Conservation (phyloP, 192 early-diverging fungal genomes). For the Backusella westeae region DNA sequence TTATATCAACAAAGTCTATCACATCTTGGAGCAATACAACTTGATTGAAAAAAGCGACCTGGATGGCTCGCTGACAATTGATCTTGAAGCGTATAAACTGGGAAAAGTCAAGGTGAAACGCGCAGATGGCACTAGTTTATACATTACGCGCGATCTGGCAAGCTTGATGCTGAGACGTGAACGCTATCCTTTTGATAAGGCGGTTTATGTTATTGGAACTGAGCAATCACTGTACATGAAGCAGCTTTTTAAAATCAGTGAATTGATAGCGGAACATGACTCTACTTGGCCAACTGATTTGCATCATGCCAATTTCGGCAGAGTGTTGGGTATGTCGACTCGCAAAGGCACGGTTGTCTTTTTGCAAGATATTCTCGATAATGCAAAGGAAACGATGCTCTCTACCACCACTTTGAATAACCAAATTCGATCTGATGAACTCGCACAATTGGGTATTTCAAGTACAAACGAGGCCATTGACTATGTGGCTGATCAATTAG, state of each 20-base stretch:
- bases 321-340: slow-evolving; percentile 91
- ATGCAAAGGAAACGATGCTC: slow-evolving; percentile 77
- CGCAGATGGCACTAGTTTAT: slow-evolving; percentile 84
- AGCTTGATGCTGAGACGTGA: slow-evolving; percentile 76
- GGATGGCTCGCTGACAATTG: slow-evolving; percentile 71
- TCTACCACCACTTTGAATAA: slow-evolving; percentile 56
- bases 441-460: neutral
- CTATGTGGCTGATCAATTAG: slow-evolving; percentile 76
- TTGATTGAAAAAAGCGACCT: slow-evolving; percentile 62
- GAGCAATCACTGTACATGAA: slow-evolving; percentile 85
- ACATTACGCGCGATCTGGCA: slow-evolving; percentile 91
- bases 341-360: slow-evolving; percentile 89
- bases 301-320: slow-evolving; percentile 86
- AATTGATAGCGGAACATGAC: slow-evolving; percentile 44
- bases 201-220: slow-evolving; percentile 84
- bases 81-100: slow-evolving; percentile 74
- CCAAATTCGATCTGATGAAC: neutral
- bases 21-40: slow-evolving; percentile 60
- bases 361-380: slow-evolving; percentile 88
- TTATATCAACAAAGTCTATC: slow-evolving; percentile 61
- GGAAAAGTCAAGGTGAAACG: slow-evolving; percentile 72
- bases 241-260: slow-evolving; percentile 86
- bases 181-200: slow-evolving; percentile 72
- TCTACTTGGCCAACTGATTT: slow-evolving; percentile 43
- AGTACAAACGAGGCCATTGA: slow-evolving; percentile 46